These are phyloP conservation scores for Trichoderma brevicompactum DNA, from an alignment of 2,329 filamentous ascomycete genomes.

Conservation along the genomic window DNA sequence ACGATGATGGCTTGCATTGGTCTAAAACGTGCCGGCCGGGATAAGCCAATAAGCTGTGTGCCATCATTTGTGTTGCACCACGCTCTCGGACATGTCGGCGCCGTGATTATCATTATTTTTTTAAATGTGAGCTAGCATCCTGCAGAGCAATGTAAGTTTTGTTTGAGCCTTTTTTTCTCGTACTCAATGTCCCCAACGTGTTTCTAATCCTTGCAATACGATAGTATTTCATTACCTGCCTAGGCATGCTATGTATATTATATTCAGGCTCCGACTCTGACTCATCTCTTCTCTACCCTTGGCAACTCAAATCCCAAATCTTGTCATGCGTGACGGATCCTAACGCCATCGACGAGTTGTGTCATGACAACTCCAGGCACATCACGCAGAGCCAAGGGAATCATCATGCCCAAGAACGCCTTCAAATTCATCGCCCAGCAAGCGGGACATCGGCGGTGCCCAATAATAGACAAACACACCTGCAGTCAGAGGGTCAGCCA, in stretches of 20 bases:
- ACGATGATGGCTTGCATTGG: constrained; percentile 1
- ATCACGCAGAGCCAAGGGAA: background rate
- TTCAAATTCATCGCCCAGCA: background rate
- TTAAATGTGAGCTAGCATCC: too few relatives aligned
- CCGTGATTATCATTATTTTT: background rate
- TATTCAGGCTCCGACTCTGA: constrained; percentile 2
- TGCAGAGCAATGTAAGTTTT: background rate
- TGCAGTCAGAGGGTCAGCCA: constrained; percentile 19
- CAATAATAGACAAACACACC: constrained; percentile 18
- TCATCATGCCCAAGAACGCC: background rate
- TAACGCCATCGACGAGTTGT: too few relatives aligned
- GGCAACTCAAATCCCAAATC: too few relatives aligned
- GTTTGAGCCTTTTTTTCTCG: background rate
- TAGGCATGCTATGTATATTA: background rate
- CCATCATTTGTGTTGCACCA: background rate
- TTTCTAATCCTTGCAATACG: constrained; percentile 2
- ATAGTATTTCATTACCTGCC: background rate
- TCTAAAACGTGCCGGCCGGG: background rate
- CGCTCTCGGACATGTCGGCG: constrained; percentile 10
- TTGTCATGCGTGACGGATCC: too few relatives aligned
- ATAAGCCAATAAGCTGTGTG: background rate
- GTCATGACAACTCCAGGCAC: too few relatives aligned
- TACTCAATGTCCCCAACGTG: background rate
- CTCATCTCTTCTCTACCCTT: background rate
- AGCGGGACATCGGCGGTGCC: background rate